Conservation (phyloP, 2,329 filamentous ascomycete species). For the Sclerotinia trifoliorum region DNA sequence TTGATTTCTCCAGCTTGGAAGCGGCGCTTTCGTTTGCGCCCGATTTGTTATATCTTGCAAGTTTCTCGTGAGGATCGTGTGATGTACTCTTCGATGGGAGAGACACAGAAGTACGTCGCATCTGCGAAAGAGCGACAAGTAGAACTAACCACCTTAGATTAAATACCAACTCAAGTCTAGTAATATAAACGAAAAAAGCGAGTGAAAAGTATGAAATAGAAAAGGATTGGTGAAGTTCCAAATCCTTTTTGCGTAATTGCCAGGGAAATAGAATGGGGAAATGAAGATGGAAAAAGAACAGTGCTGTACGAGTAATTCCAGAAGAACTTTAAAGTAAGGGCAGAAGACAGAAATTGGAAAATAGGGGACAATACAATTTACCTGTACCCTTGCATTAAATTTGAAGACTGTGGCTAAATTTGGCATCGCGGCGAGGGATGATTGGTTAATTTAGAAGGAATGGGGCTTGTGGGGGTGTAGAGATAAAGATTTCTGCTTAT, state of each 20-base stretch:
- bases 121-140: constrained; percentile 40
- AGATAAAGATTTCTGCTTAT: constrained; percentile 8
- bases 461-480: constrained; percentile 1
- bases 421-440: background rate
- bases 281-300: background rate
- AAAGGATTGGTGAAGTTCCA: constrained; percentile 18
- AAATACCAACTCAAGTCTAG: constrained; percentile 1
- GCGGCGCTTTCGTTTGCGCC: constrained; percentile 43
- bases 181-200: constrained; percentile 20
- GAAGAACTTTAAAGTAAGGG: background rate
- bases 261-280: background rate
- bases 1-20: constrained; percentile 54
- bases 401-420: background rate
- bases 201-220: constrained; percentile 18
- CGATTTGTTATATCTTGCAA: constrained; percentile 55
- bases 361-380: constrained; percentile 10
- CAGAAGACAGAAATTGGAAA: constrained; percentile 28
- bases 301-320: background rate
- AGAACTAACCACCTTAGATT: constrained; percentile 20
- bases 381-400: constrained; percentile 10
- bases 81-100: constrained; percentile 59
- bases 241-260: background rate
- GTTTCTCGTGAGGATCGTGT: constrained; percentile 65
- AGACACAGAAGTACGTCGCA: constrained; percentile 66
- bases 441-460: constrained; percentile 2